Percentiles rank a stretch among this genome's conserved stretches.
Conservation (phyloP, 306 rosid species). For the Gillenia trifoliata region DNA sequence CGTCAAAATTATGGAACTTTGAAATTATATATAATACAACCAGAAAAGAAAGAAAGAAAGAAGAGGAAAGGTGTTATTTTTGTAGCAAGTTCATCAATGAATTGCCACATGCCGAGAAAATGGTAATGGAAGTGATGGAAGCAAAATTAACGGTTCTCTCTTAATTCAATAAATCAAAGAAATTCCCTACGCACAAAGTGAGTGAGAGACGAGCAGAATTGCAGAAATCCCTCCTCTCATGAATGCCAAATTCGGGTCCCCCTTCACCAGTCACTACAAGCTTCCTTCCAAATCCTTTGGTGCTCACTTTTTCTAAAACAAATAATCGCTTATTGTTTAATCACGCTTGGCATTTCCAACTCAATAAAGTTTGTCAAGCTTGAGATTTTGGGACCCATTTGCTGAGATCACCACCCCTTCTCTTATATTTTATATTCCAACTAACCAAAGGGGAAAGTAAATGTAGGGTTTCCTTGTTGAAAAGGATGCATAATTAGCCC, state of each 20-base stretch:
- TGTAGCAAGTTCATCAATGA: not conserved
- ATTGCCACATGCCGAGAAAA: not conserved
- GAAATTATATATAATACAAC: not conserved
- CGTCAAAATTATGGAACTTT: not conserved
- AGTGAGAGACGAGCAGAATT: conserved; percentile 5
- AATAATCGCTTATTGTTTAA: not conserved
- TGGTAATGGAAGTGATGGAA: conserved; percentile 20
- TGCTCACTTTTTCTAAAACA: conserved; percentile 7
- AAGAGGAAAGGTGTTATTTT: not conserved
- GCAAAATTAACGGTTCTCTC: conserved; percentile 38
- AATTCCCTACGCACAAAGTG: conserved; percentile 1
- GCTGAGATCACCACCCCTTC: conserved; percentile 36
- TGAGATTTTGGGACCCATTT: conserved; percentile 34
- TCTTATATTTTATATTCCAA: not conserved
- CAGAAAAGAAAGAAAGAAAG: not conserved
- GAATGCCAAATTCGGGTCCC: conserved; percentile 7
- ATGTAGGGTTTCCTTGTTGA: not conserved
- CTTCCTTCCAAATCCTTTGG: not conserved
- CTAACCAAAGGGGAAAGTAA: not conserved
- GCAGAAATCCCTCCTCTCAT: not conserved
- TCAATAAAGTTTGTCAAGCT: conserved; percentile 14
- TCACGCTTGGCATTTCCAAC: conserved; percentile 29
- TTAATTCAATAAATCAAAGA: not conserved
- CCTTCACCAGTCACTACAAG: no score
- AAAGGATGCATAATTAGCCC: conserved; percentile 1